Percentiles rank a stretch among this genome's conserved stretches.
phyloP scores from a whole-genome alignment of 73 alveolate genomes.

The Durusdinium trenchii region DNA sequence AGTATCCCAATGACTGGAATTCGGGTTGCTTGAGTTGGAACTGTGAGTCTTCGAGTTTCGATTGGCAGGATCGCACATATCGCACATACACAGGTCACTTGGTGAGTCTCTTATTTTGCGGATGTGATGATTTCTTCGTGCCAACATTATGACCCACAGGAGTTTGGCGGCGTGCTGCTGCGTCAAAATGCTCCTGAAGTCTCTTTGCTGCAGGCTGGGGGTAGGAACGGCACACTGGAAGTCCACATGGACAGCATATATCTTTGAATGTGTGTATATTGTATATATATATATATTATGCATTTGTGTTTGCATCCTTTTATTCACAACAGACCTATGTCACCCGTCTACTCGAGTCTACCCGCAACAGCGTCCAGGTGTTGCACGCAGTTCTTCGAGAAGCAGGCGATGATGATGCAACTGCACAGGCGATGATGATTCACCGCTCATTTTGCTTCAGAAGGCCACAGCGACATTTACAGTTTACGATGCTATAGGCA shows the following conservation, averaged over 20 bases:
- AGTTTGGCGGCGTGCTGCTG: slow-evolving; percentile 60
- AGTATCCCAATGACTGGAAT: too few relatives aligned
- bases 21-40: too few relatives aligned
- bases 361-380: not conserved
- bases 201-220: slow-evolving; percentile 39
- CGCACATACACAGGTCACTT: too few relatives aligned
- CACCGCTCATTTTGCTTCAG: not conserved
- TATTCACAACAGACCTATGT: too few relatives aligned
- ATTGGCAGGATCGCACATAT: too few relatives aligned
- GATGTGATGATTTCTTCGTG: not conserved
- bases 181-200: slow-evolving; percentile 32
- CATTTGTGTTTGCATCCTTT: too few relatives aligned
- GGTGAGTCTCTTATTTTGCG: too few relatives aligned
- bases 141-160: slow-evolving; percentile 4
- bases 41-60: too few relatives aligned
- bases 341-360: too few relatives aligned
- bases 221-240: not conserved
- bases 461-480: too few relatives aligned
- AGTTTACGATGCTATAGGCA: not conserved
- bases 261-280: too few relatives aligned
- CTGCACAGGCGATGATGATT: slow-evolving; percentile 53
- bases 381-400: slow-evolving; percentile 48
- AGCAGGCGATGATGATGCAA: slow-evolving; percentile 45
- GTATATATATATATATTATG: too few relatives aligned
- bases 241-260: not conserved